Base-by-base conservation (phyloP, 2,329 filamentous ascomycete species). In the Ceratocystis diversiconidia region DNA sequence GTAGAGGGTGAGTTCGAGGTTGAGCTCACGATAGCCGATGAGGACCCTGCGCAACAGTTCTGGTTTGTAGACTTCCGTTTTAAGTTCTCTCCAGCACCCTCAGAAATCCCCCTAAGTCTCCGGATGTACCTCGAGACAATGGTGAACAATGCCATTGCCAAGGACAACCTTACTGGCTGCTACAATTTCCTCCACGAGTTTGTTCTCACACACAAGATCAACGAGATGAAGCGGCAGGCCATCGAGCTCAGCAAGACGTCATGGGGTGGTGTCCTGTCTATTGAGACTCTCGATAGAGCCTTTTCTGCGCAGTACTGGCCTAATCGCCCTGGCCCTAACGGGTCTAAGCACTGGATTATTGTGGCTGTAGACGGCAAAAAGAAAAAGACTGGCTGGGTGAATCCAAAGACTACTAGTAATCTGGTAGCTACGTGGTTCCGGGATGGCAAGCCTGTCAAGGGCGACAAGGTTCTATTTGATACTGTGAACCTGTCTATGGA, bases 21-120 rank as follows among this genome's bases (percentile, higher is more conserved):
- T 22, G 94, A 97, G 73, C 81, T 99, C 63, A 92, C 91, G 0
- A 88, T 97, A 69, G 90, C 89, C 19, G 88, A 92, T 70, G 92
- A 97, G 72, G 87, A 94, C 69, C 83, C 86, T 19, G 79, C 85
- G 41, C 87, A 88, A 64, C 92, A 95, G 71, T 95, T 95, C 72
- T 96, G 88, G 80, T 96, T 97, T 72, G 89, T 97, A 68, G 92
- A 97, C 73, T 85, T 97, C 71, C 85, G 92, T 67, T 91, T 95
- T 70, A 77, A 85, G 15, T 99, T 95, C 73, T 80, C 78, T 7
- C 92, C 92, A 1, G 80, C 85, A 0, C 81, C 88, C 0, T 75
- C 74, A 12, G 76, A 79, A 61, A 71, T 95, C 6, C 79, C 87
- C 0, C 83, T 87, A 30, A 77, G 78, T 2, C 75, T 95, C 57